Evolutionary conservation across 2,329 filamentous ascomycete species (phyloP), one percentile per base, ranked within the genome.

Genomic region (Septoria linicola): DNA sequence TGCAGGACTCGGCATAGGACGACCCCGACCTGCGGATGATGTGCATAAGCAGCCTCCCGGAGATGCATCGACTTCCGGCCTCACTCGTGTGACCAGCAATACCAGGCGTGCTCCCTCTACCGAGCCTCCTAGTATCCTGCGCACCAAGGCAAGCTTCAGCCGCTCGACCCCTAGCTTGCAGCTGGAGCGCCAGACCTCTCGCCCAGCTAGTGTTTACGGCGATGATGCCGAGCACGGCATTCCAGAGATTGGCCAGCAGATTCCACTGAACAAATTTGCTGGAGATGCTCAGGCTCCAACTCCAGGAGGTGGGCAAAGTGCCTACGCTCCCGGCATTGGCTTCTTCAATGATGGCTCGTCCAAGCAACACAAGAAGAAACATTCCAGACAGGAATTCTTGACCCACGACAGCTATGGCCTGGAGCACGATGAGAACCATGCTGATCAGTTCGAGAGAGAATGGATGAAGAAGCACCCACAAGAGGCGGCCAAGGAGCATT

Each of bases 221-320:
- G 70, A 71, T 34, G 86, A 86, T 14, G 54, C 63, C 21, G 88
- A 93, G 58, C 84, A 90, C 49, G 92, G 91, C 17, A 96, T 96
- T 62, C 91, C 91, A 2, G 88, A 95, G 67, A 93, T 96, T 60
- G 92, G 92, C 41, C 83, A 88, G 64, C 87, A 91, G 66, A 92
- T 99, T 32, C 93, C 93, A 42, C 93, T 99, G 88, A 87, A 93
- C 67, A 87, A 85, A 46, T 83, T 93, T 68, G 88, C 93, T 36
- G 93, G 93, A 55, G 92, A 97, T 68, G 93, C 97, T 8, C 93
- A 99, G 73, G 93, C 93, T 11, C 93, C 93, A 2, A 93, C 91
- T 2, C 90, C 91, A 1, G 81, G 83, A 2, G 85, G 84, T 7
- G 74, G 71, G 53, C 64, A 66, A 13, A 60, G 69, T 44, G 64